phyloP scores from a whole-genome alignment of 106 monocot species.

The Agapanthus africanus region DNA sequence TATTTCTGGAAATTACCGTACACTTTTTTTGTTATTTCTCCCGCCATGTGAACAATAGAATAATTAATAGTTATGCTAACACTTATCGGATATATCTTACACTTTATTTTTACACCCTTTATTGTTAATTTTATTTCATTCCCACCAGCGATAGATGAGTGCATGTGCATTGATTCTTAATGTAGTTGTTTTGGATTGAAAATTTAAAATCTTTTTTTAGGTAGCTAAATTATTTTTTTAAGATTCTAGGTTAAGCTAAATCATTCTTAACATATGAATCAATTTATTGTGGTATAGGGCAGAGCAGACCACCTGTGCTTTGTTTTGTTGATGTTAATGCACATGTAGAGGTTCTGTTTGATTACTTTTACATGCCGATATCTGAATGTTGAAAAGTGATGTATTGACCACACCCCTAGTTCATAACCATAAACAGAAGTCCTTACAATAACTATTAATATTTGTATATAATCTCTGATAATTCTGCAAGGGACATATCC shows the following conservation, averaged over 20 bases:
- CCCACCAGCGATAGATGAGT: not conserved
- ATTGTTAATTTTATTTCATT: not conserved
- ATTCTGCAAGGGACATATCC: too few species aligned
- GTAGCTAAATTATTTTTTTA: too few species aligned
- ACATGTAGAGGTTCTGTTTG: not conserved
- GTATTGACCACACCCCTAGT: not conserved
- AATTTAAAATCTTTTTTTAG: too few species aligned
- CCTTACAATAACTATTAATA: not conserved
- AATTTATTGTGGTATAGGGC: not conserved
- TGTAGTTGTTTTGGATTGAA: not conserved
- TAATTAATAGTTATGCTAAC: too few species aligned
- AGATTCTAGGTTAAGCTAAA: too few species aligned
- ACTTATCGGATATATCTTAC: too few species aligned
- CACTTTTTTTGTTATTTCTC: too few species aligned
- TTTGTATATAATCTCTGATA: too few species aligned
- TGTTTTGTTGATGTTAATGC: not conserved
- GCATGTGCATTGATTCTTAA: not conserved
- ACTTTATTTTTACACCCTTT: too few species aligned
- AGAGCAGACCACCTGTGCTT: not conserved
- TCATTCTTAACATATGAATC: not conserved
- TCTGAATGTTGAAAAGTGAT: not conserved
- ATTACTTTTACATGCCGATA: not conserved
- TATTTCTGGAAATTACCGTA: too few species aligned
- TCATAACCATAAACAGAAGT: not conserved
- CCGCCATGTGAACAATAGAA: too few species aligned